Base-by-base conservation (phyloP, 768 basidiomycete genomes). In the Trametes punicea region DNA sequence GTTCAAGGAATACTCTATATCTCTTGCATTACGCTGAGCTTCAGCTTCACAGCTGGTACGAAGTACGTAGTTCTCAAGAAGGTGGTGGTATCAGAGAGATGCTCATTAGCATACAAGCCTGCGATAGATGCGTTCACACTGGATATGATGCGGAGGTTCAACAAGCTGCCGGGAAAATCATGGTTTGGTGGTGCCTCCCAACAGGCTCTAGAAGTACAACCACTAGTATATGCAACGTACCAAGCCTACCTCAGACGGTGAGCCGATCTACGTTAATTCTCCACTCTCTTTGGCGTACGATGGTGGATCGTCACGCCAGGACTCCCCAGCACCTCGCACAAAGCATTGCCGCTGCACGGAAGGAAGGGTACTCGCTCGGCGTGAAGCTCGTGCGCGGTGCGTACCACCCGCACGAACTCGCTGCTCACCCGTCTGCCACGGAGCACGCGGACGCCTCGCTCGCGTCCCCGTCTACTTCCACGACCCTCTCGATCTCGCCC, bases 381-480 rank as follows among this genome's bases (percentile, higher is more conserved):
- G 84, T 93, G 52, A 98, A 97, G 70, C 86, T 98, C 45, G 94
- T 97, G 27, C 83, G 94, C 21, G 94, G 94, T 0, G 94, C 94
- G 2, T 98, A 98, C 70, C 91, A 94, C 65, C 77, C 83, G 0
- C 81, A 88, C 55, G 94, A 97, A 65, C 59, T 80, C 25, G 72
- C 77, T 4, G 82, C 82, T 2, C 77, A 83, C 57, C 60, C 63
- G 11, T 62, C 71, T 16, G 33, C 58, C 11, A 38, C 33, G 7
- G 39, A 62, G 9, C 34, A 31, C 9, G 47, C 45, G 3, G 58
- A 50, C 41, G 30, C 26, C n/a, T 46, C 52, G 1, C 42, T 54
- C 25, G 52, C 52, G 1, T 46, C 45, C 33, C 64, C 39, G 52
- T 13, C 44, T n/a, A 13, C 30, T 1, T 29, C 52, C 10, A 50